Percentiles rank a stretch among this genome's conserved stretches.
Evolutionary conservation across 768 basidiomycete species (phyloP).

Genomic region (Dentipellis sp.): DNA sequence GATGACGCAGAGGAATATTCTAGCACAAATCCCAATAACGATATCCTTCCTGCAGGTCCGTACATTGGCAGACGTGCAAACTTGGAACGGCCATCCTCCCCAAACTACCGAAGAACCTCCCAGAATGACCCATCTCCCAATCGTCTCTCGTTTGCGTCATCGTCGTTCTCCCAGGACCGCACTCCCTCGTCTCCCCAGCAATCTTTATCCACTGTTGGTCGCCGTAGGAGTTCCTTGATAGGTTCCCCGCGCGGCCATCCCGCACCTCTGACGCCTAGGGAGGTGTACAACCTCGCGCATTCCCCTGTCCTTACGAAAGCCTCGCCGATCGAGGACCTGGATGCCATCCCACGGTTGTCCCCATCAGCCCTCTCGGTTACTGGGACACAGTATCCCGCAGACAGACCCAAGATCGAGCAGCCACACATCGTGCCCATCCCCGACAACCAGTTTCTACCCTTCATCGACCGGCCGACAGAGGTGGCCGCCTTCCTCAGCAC

Average conservation of each 20-base stretch:
- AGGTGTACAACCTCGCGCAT: slow-evolving; percentile 12
- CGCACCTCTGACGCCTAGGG: slow-evolving; percentile 9
- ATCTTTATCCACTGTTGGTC: slow-evolving; percentile 6
- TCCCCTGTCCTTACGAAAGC: neutral
- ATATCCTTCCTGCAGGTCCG: neutral
- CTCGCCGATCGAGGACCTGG: neutral
- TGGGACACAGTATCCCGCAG: neutral
- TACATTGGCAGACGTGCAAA: neutral
- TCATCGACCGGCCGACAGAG: slow-evolving; percentile 12
- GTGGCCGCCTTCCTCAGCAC: slow-evolving; percentile 13
- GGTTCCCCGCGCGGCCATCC: slow-evolving; percentile 6
- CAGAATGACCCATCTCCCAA: neutral
- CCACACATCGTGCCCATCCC: slow-evolving; percentile 7
- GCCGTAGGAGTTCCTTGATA: slow-evolving; percentile 3
- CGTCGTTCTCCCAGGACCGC: slow-evolving; percentile 10
- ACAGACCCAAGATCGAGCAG: neutral
- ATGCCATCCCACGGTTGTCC: neutral
- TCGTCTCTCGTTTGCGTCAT: slow-evolving; percentile 13
- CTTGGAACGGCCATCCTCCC: slow-evolving; percentile 2
- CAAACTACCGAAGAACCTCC: slow-evolving; percentile 1
- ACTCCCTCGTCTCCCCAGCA: neutral
- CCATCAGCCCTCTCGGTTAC: neutral
- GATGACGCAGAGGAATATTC: slow-evolving; percentile 1
- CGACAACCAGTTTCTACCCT: slow-evolving; percentile 13
- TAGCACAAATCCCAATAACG: neutral